Base-by-base conservation (phyloP, 1,284 basidiomycete species). In the Ganoderma lingzhi region DNA sequence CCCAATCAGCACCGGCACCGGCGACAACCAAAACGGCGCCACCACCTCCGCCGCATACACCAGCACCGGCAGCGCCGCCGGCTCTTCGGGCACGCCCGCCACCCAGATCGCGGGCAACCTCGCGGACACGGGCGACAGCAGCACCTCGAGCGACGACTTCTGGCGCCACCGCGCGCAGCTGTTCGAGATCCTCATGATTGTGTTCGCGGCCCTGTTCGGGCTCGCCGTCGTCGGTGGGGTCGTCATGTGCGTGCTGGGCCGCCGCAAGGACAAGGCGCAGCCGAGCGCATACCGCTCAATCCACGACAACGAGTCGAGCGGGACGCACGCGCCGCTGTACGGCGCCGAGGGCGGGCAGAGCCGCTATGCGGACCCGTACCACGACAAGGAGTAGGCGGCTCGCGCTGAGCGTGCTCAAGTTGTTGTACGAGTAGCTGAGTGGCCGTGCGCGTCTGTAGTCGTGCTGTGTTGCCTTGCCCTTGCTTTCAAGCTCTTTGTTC, bases 291-390 rank as follows among this genome's bases (percentile, higher is more conserved):
- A 78, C 71, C 67, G 71, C 62, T 73, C 66, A 53, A 63, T 76
- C 9, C 74, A 77, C 68, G 66, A 67, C 6, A 68, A 64, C 61
- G 76, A 77, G 68, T 42, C 64, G 28, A 66, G 53, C 32, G 73
- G 65, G 59, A 72, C 68, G 55, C 68, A 75, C 35, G 71, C 65
- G 2, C 74, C 75, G 28, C 68, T 78, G 35, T 76, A 78, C 64
- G 76, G 75, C 41, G 73, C 74, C 45, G 76, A 78, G 61, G 77
- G 76, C 35, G 72, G 71, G 48, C 19, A 44, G 48, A 65, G 71
- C 23, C 74, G 70, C 65, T 77, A 77, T 64, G 60, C 75, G 3
- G 75, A 77, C 59, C 77, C 77, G 15, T 78, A 78, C 71, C 63
- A 67, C 42, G 76, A 77, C 67, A 66, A 70, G 63, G 32, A 69